Evolutionary conservation across 2,329 filamentous ascomycete genomes (phyloP).

Genomic region (Ramularia collo-cygni): DNA sequence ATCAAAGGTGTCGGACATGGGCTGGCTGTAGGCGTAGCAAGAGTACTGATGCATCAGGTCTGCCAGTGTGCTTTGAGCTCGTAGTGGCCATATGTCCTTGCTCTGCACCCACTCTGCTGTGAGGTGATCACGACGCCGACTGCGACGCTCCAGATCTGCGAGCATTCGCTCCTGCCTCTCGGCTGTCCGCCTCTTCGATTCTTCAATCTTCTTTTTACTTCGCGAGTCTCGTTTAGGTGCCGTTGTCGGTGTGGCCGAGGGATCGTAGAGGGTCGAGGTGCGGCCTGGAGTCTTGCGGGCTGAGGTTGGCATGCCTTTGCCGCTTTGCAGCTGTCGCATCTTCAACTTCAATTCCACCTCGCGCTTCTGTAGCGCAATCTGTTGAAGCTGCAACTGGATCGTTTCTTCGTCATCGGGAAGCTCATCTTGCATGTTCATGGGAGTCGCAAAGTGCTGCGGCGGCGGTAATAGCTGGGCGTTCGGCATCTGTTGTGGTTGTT

Average conservation of each 20-base stretch:
- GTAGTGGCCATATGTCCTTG: slow-evolving; percentile 33
- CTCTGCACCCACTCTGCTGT: slow-evolving; percentile 33
- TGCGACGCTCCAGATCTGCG: slow-evolving; percentile 30
- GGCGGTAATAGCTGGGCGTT: slow-evolving; percentile 13
- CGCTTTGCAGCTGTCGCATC: slow-evolving; percentile 28
- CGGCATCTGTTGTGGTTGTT: slow-evolving; percentile 14
- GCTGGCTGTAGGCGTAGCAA: slow-evolving; percentile 29
- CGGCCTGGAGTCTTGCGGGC: slow-evolving; percentile 12
- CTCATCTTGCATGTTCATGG: slow-evolving; percentile 19
- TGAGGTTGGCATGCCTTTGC: slow-evolving; percentile 20
- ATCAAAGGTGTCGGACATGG: slow-evolving; percentile 28
- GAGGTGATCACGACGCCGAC: slow-evolving; percentile 30
- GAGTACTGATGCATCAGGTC: slow-evolving; percentile 32
- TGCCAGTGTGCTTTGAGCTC: slow-evolving; percentile 29
- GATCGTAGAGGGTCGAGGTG: slow-evolving; percentile 20
- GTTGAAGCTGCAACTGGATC: slow-evolving; percentile 30
- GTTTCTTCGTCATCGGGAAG: slow-evolving; percentile 31
- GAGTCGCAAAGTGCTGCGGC: slow-evolving; percentile 12
- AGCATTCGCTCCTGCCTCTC: slow-evolving; percentile 33
- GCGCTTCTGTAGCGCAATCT: slow-evolving; percentile 31
- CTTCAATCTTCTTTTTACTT: slow-evolving; percentile 34
- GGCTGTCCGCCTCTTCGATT: slow-evolving; percentile 30
- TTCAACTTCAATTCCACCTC: slow-evolving; percentile 33
- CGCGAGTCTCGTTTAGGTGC: slow-evolving; percentile 30
- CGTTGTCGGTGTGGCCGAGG: slow-evolving; percentile 18